A percentile compares a stretch with the other conserved stretches of the same genome.
phyloP scores from a whole-genome alignment of 768 basidiomycete genomes.

The Coprinopsis marcescibilis region DNA sequence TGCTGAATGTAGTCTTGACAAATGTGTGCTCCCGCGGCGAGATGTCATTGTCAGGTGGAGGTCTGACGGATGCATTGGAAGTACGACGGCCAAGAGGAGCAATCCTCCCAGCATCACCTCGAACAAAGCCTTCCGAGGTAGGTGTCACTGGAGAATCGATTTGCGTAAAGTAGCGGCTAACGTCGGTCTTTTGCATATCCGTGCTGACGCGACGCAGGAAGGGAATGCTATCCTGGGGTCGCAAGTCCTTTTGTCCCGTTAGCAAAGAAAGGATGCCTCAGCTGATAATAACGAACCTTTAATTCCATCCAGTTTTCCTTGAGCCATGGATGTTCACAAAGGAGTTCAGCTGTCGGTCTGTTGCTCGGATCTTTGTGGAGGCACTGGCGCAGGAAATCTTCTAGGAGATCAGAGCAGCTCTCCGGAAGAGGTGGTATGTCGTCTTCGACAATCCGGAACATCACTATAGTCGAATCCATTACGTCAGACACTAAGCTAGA shows the following conservation, averaged over 20 bases:
- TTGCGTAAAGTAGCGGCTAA: constrained; percentile 46
- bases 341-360: constrained; percentile 78
- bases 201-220: constrained; percentile 89
- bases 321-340: constrained; percentile 92
- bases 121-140: constrained; percentile 28
- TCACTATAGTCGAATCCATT: constrained; percentile 46
- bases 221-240: constrained; percentile 91
- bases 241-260: constrained; percentile 52
- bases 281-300: constrained; percentile 47
- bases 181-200: constrained; percentile 73
- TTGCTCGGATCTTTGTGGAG: constrained; percentile 82
- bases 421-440: constrained; percentile 82
- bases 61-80: constrained; percentile 34
- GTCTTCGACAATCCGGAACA: constrained; percentile 98
- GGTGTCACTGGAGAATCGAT: constrained; percentile 41
- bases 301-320: constrained; percentile 73
- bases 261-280: not conserved
- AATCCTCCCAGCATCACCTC: constrained; percentile 30
- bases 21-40: constrained; percentile 74
- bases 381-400: constrained; percentile 79
- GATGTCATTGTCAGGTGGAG: constrained; percentile 42
- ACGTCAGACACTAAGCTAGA: constrained; percentile 7
- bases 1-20: constrained; percentile 89
- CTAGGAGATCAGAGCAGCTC: constrained; percentile 66
- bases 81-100: constrained; percentile 34